Evolutionary conservation across 2,329 filamentous ascomycete species (phyloP), one percentile per base, ranked within the genome.

Genomic region (Ceratocystis cubensis): DNA sequence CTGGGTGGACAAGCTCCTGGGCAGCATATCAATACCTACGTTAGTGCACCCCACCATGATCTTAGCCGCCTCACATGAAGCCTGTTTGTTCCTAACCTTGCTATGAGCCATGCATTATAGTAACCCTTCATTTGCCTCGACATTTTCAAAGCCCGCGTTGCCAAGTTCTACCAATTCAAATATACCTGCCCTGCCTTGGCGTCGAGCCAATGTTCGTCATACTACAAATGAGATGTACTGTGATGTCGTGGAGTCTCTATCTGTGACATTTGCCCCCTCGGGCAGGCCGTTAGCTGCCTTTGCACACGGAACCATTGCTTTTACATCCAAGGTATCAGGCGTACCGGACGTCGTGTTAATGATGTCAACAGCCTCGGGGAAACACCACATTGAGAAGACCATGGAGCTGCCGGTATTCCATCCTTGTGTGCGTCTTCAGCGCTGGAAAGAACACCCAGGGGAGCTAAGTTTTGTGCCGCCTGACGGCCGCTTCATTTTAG

Each of bases 201-300:
- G 94, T 69, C 82, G 91, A 69, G 85, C 90, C 48, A 96, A 96
- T 72, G 94, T 99, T 65, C 84, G 92, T 17, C 94, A 99, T 75
- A 97, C 93, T 3, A 96, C 89, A 66, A 99, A 97, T 76, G 94
- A 99, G 75, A 81, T 99, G 71, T 97, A 97, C 74, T 93, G 96
- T 67, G 94, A 99, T 74, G 85, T 99, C 13, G 85, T 99, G 69
- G 94, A 99, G 78, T 91, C 89, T 1, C 80, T 99, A 0, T 84
- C 86, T 0, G 90, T 96, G 50, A 96, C 88, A 0, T 82, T 97
- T 53, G 91, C 94, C 0, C 94, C 94, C 0, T 96, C 92, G 0
- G 94, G 94, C 3, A 83, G 91, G 15, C 88, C 93, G 0, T 81
- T 99, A 25, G 86, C 90, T 6, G 93, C 94, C 2, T 87, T 96